Conservation (phyloP, 257 asterid species). For the Fraxinus americana region DNA sequence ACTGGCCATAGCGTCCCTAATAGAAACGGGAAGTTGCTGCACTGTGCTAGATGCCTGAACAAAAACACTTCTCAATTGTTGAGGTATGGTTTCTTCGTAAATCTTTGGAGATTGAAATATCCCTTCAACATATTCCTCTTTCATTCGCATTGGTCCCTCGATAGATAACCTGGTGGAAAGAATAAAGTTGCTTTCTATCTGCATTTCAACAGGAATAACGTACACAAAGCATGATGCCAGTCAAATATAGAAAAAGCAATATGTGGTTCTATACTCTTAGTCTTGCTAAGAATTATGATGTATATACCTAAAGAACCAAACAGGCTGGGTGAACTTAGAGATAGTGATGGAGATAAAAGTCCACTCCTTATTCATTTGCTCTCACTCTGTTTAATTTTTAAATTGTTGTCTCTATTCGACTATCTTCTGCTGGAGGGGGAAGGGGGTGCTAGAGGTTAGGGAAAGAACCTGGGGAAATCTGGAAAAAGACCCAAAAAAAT, state of each 20-base stretch:
- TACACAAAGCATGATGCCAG: neutral
- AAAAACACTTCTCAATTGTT: conserved; percentile 71
- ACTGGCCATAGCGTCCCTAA: conserved; percentile 58
- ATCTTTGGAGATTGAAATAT: conserved; percentile 77
- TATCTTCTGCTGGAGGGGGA: neutral
- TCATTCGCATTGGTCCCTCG: conserved; percentile 94
- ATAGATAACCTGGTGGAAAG: conserved; percentile 65
- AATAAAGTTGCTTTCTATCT: conserved; percentile 78
- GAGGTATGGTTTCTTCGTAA: conserved; percentile 72
- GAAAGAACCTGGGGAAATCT: too few species aligned
- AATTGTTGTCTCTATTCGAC: neutral
- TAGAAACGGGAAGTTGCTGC: conserved; percentile 78
- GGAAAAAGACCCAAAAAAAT: neutral
- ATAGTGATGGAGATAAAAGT: neutral
- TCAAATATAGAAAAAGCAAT: neutral
- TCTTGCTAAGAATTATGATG: neutral
- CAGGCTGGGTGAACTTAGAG: neutral
- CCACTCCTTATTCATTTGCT: neutral
- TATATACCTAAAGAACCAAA: neutral
- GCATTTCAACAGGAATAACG: conserved; percentile 36
- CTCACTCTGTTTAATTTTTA: neutral
- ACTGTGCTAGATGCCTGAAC: conserved; percentile 63
- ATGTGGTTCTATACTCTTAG: neutral
- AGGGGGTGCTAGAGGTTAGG: too few species aligned
- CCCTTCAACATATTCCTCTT: conserved; percentile 90